A percentile compares a stretch with the other conserved stretches of the same genome.
phyloP scores from a whole-genome alignment of 805 yeast genomes.

The Yamadazyma phyllophila region DNA sequence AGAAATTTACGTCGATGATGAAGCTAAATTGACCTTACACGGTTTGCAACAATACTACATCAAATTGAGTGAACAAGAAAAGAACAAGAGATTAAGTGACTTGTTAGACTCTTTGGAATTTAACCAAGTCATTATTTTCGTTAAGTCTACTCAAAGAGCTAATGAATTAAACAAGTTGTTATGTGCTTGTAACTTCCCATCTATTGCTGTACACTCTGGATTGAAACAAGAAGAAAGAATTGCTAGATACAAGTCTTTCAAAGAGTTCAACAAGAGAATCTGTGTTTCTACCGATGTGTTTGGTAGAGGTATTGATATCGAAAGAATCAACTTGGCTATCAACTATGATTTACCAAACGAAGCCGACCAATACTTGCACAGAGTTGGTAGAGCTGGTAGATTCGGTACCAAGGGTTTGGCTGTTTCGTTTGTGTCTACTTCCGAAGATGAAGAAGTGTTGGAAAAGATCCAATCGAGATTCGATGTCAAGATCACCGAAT shows the following conservation, averaged over 20 bases:
- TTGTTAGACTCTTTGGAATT: conserved; percentile 91
- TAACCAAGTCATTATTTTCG: conserved; percentile 97
- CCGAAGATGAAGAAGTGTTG: conserved; percentile 86
- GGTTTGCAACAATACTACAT: conserved; percentile 96
- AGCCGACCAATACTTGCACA: conserved; percentile 97
- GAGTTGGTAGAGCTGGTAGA: conserved; percentile 99
- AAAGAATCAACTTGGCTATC: conserved; percentile 96
- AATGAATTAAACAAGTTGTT: conserved; percentile 84
- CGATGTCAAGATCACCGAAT: conserved; percentile 90
- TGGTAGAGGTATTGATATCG: conserved; percentile 99
- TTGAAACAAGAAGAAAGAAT: conserved; percentile 98
- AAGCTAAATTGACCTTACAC: conserved; percentile 93
- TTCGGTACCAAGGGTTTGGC: conserved; percentile 99
- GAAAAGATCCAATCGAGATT: conserved; percentile 94
- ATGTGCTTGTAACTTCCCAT: conserved; percentile 92
- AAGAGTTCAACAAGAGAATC: conserved; percentile 97
- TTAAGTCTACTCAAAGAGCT: conserved; percentile 88
- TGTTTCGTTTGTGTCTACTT: conserved; percentile 80
- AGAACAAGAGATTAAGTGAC: conserved; percentile 90
- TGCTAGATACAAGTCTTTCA: conserved; percentile 91
- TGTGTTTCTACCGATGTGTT: conserved; percentile 98
- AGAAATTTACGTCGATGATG: conserved; percentile 97
- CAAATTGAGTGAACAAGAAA: conserved; percentile 85
- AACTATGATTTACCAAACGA: conserved; percentile 95
- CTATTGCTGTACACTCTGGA: conserved; percentile 94